Percentiles rank a stretch among this genome's conserved stretches.
Conservation (phyloP, 352 stramenopile species). For the Nothophytophthora sp. region DNA sequence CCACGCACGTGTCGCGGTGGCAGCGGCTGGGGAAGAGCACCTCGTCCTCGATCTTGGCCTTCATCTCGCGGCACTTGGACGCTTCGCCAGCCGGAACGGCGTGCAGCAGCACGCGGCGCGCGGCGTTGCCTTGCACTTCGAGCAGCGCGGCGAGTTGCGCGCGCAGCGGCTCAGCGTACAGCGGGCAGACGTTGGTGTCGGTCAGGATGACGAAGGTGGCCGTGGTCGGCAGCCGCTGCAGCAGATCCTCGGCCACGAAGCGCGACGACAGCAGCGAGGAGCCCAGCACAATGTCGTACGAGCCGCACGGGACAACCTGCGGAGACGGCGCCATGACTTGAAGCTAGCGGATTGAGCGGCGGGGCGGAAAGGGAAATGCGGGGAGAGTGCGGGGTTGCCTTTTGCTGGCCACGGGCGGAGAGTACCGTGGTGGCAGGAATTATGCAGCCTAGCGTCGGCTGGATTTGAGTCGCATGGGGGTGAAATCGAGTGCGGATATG, state of each 20-base stretch:
- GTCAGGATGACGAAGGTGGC: slow-evolving; percentile 84
- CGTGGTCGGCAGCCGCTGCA: slow-evolving; percentile 49
- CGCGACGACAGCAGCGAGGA: slow-evolving; percentile 59
- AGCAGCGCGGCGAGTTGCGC: slow-evolving; percentile 48
- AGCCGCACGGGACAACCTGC: slow-evolving; percentile 69
- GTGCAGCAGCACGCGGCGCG: slow-evolving; percentile 66
- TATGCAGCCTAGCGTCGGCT: too few species aligned
- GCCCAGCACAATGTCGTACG: slow-evolving; percentile 83
- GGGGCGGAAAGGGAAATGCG: background rate
- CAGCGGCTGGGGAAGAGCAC: slow-evolving; percentile 82
- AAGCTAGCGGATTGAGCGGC: background rate
- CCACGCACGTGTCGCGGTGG: slow-evolving; percentile 80
- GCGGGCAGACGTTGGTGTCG: slow-evolving; percentile 71
- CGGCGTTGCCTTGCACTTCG: slow-evolving; percentile 14
- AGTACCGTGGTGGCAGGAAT: too few species aligned
- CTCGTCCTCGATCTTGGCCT: slow-evolving; percentile 79
- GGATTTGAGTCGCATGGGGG: too few species aligned
- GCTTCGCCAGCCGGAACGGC: slow-evolving; percentile 63
- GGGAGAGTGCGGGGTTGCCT: background rate
- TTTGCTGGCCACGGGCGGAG: too few species aligned
- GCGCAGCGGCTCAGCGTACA: slow-evolving; percentile 70
- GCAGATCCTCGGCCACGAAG: slow-evolving; percentile 67
- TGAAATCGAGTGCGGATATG: too few species aligned
- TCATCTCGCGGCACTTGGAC: slow-evolving; percentile 81
- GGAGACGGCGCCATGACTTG: background rate